phyloP scores from a whole-genome alignment of 2,329 filamentous ascomycete genomes.

The Cladophialophora exuberans region DNA sequence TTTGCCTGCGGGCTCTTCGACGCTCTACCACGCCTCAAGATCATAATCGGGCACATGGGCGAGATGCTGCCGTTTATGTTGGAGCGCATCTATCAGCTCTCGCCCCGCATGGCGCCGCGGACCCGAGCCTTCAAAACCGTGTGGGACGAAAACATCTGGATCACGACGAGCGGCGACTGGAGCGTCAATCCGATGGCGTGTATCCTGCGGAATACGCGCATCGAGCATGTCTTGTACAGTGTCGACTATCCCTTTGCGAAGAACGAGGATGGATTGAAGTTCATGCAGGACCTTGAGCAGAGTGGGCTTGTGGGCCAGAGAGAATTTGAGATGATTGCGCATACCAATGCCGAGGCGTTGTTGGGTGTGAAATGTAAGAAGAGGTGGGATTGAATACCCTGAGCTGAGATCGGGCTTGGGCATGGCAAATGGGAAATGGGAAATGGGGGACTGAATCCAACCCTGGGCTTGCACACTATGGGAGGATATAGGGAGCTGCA shows the following conservation, averaged over 20 bases:
- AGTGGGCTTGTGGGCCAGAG: slow-evolving; percentile 55
- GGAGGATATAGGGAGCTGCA: too few relatives aligned
- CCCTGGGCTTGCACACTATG: neutral
- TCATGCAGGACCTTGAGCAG: slow-evolving; percentile 52
- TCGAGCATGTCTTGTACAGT: slow-evolving; percentile 58
- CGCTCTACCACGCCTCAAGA: slow-evolving; percentile 55
- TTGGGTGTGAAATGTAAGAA: slow-evolving; percentile 35
- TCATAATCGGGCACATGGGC: slow-evolving; percentile 59
- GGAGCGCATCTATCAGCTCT: slow-evolving; percentile 28
- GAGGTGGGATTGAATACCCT: slow-evolving; percentile 1
- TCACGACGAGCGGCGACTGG: slow-evolving; percentile 61
- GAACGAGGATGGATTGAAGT: slow-evolving; percentile 53
- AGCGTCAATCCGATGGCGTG: slow-evolving; percentile 52
- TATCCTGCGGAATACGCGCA: slow-evolving; percentile 39
- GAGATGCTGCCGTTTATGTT: slow-evolving; percentile 60
- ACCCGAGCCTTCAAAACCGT: slow-evolving; percentile 50
- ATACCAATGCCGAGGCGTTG: slow-evolving; percentile 56
- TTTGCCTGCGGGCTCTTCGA: slow-evolving; percentile 61
- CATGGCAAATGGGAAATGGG: neutral
- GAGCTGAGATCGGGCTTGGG: neutral
- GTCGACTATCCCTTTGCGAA: slow-evolving; percentile 62
- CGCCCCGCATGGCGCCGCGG: slow-evolving; percentile 22
- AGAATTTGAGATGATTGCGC: slow-evolving; percentile 54
- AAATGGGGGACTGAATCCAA: neutral
- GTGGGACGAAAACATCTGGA: slow-evolving; percentile 60